phyloP scores from a whole-genome alignment of 2,329 filamentous ascomycete genomes.

The Neoscytalidium dimidiatum region DNA sequence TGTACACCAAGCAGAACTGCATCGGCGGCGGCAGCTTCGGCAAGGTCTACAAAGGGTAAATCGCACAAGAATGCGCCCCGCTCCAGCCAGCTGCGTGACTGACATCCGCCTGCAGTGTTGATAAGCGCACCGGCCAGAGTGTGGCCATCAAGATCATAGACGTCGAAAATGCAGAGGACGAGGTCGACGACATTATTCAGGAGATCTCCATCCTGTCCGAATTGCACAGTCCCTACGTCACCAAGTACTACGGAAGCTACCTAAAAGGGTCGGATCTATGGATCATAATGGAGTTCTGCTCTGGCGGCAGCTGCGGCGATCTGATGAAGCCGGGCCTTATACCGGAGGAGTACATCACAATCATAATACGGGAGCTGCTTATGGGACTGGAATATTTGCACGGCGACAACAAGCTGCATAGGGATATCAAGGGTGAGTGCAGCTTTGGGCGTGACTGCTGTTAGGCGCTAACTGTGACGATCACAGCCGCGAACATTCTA shows the following conservation, averaged over 20 bases:
- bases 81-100: slow-evolving; percentile 3
- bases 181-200: slow-evolving; percentile 98
- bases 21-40: slow-evolving; percentile 90
- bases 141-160: slow-evolving; percentile 99
- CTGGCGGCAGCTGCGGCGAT: slow-evolving; percentile 93
- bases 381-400: slow-evolving; percentile 92
- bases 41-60: slow-evolving; percentile 95
- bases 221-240: slow-evolving; percentile 93
- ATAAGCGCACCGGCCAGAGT: slow-evolving; percentile 87
- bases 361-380: slow-evolving; percentile 87
- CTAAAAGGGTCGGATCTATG: slow-evolving; percentile 94
- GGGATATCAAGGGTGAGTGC: slow-evolving; percentile 84
- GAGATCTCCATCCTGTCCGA: slow-evolving; percentile 97
- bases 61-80: slow-evolving; percentile 15
- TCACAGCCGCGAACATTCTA: slow-evolving; percentile 83
- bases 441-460: background rate
- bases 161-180: slow-evolving; percentile 97
- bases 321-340: slow-evolving; percentile 92
- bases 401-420: slow-evolving; percentile 90
- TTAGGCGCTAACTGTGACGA: background rate
- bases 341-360: slow-evolving; percentile 93
- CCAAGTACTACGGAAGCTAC: slow-evolving; percentile 96
- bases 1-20: slow-evolving; percentile 78
- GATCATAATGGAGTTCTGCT: slow-evolving; percentile 99
- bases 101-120: slow-evolving; percentile 61